Base-by-base conservation (phyloP, 768 basidiomycete genomes). In the Daedaleopsis sinensis region DNA sequence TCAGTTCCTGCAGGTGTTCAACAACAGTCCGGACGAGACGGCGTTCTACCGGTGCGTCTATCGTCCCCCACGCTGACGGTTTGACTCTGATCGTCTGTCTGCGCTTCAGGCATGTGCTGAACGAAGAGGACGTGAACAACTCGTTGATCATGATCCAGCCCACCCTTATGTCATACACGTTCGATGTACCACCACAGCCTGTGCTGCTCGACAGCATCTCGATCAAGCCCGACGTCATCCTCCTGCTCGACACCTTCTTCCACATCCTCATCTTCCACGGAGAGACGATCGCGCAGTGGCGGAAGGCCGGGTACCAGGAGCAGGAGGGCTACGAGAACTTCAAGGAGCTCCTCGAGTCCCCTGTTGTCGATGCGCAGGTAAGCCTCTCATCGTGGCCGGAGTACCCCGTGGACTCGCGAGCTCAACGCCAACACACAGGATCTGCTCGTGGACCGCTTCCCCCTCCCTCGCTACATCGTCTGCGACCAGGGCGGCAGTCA, bases 211-310 rank as follows among this genome's bases (percentile, higher is more conserved):
- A 99, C 79, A 96, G 93, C 55, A 89, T 99, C 48, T 98, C 96
- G 52, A 98, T 98, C 78, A 95, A 96, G 75, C 91, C 92, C 47
- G 97, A 98, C 70, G 94, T 96, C 63, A 89, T 99, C 70, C 87
- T 99, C 35, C 85, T 99, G 11, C 89, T 99, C 56, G 97, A 99
- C 71, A 98, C 96, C 2, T 99, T 96, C 85, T 98, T 99, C 94
- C 96, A 99, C 73, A 97, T 98, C 67, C 89, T 98, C 69, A 98
- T 99, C 75, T 98, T 97, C 90, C 97, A 99, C 72, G 97, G 97
- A 21, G 94, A 96, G 74, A 93, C 94, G 21, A 84, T 99, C 51
- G 96, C 97, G 0, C 91, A 95, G 73, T 99, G 97, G 97, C 86
- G 96, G 53, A 98, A 98, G 76, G 92, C 93, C 12, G 96, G 95